Base-by-base conservation (phyloP, 106 monocot species). In the Posidonia australis region DNA sequence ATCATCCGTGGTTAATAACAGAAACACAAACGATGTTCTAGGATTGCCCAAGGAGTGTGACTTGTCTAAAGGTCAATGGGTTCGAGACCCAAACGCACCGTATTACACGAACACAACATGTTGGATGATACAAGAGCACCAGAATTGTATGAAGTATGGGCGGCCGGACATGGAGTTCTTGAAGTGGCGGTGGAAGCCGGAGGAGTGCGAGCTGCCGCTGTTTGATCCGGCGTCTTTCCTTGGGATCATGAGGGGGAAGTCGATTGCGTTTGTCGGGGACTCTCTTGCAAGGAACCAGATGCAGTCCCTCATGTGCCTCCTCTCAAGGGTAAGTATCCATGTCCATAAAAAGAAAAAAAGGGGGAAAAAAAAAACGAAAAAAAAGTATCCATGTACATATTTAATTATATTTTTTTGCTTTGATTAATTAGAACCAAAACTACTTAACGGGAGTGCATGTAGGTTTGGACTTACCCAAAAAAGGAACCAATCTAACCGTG, bases 111-210 rank as follows among this genome's bases (percentile, higher is more conserved):
- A 80, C 72, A 54, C 0, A 30, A 80, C 84, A 7, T 84, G 84
- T 41, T 62, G 55, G 58, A 52, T 23, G 43, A 80, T 84, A 23
- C 80, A 80, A 30, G 84, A 84, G 60, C 80, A 84, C 21, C 80
- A 84, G 56, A 80, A 84, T 42, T 84, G 84, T 67, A 77, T 84
- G 49, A 80, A 78, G 75, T 76, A 75, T 45, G 84, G 84, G 32
- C 74, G 72, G 49, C 84, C 80, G 7, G 74, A 84, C 75, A 62
- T 36, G 44, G 80, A 67, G 1, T 84, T 73, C 72, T 46, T 84
- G 58, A 65, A 62, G 26, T 84, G 84, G 84, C 49, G 74, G 60
- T 84, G 84, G 84, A 72, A 61, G 62, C 80, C 80, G 21, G 58
- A 74, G 2, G 74, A 74, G 3, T 84, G 84, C 54, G 74, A 84